Conservation (phyloP, 768 basidiomycete species). For the Cystobasidium tubakii region DNA sequence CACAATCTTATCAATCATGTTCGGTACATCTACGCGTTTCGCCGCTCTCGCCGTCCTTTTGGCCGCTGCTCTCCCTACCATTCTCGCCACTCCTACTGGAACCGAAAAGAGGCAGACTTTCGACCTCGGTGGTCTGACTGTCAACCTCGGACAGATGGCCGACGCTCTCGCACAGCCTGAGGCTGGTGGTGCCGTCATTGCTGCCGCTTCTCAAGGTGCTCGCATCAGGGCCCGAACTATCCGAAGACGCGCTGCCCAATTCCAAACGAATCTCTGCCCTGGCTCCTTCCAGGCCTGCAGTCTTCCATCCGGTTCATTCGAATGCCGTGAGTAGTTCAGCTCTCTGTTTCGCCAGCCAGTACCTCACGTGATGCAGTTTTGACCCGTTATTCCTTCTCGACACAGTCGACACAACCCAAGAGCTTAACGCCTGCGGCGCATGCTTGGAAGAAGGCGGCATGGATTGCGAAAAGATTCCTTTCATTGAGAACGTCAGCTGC, state of each 20-base stretch:
- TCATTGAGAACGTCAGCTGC: conserved; percentile 16
- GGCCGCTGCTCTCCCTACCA: conserved; percentile 15
- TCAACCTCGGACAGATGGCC: not conserved
- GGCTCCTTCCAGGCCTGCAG: conserved; percentile 23
- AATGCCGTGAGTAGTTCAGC: conserved; percentile 21
- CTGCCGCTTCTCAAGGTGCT: not conserved
- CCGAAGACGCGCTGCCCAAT: conserved; percentile 13
- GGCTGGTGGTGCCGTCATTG: not conserved
- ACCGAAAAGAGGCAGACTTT: not conserved
- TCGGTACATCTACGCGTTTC: conserved; percentile 18
- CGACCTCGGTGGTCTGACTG: conserved; percentile 10
- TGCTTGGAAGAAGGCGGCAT: conserved; percentile 31
- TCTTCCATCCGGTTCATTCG: conserved; percentile 31
- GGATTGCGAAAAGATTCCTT: conserved; percentile 34
- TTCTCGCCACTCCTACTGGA: conserved; percentile 14
- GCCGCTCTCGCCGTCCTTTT: conserved; percentile 4
- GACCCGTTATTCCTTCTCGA: not conserved
- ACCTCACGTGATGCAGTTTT: too few relatives aligned
- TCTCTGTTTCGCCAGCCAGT: too few relatives aligned
- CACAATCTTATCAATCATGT: not conserved
- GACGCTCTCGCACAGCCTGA: not conserved
- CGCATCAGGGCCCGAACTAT: not conserved
- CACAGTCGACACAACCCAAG: conserved; percentile 28
- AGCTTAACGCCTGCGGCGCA: conserved; percentile 34
- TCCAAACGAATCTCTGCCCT: conserved; percentile 15